phyloP scores from a whole-genome alignment of 305 asterid genomes.

The Solanum hybrid region DNA sequence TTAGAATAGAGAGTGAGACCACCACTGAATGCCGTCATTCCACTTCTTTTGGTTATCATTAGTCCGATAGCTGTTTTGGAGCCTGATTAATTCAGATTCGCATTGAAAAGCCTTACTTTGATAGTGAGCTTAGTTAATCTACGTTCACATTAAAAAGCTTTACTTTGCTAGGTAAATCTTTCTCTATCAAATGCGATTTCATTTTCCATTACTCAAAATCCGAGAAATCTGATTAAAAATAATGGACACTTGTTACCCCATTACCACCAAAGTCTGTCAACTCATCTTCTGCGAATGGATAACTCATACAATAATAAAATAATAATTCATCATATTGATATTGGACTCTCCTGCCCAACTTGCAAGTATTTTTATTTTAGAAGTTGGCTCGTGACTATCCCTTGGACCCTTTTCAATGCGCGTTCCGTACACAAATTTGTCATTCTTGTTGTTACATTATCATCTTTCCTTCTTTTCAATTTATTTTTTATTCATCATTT shows the following conservation, averaged over 20 bases:
- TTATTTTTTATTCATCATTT: background rate
- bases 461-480: background rate
- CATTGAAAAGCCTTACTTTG: background rate
- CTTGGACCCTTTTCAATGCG: background rate
- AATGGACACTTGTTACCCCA: background rate
- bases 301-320: background rate
- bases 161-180: background rate
- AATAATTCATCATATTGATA: background rate
- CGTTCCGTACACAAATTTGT: background rate
- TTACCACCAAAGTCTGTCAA: background rate
- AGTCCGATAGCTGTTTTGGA: background rate
- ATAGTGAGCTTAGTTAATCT: too few species aligned
- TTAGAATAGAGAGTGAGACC: too few species aligned
- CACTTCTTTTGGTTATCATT: too few species aligned
- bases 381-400: background rate
- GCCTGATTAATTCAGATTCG: background rate
- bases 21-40: background rate
- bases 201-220: background rate
- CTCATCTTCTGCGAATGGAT: background rate
- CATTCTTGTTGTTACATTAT: background rate
- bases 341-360: background rate
- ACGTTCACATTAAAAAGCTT: background rate
- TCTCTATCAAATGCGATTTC: background rate
- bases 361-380: background rate
- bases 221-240: background rate